Evolutionary conservation across 129 eudicot genomes (phyloP).

Genomic region (Kitagawia praeruptora): DNA sequence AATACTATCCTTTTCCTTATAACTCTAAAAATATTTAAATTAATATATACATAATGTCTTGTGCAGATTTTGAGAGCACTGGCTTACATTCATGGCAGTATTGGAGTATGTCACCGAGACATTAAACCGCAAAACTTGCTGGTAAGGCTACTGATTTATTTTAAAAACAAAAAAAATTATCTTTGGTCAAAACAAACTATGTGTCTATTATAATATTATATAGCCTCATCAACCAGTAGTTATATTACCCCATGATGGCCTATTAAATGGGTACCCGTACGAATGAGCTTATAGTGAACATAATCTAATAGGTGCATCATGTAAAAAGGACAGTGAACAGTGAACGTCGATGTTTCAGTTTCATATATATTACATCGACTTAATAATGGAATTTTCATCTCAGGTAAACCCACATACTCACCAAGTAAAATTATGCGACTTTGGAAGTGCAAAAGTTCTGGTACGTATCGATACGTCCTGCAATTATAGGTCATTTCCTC

Average conservation of each 20-base stretch:
- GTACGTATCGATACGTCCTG: constrained; percentile 20
- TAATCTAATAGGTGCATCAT: not conserved
- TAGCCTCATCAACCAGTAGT: not conserved
- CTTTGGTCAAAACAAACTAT: not conserved
- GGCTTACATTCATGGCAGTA: constrained; percentile 73
- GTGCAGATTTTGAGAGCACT: constrained; percentile 68
- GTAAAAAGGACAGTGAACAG: not conserved
- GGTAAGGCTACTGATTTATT: constrained; percentile 33
- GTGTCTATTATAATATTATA: not conserved
- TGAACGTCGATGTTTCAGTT: not conserved
- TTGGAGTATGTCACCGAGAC: constrained; percentile 90
- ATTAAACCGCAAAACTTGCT: constrained; percentile 81
- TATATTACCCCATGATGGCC: not conserved
- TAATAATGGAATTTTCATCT: not conserved
- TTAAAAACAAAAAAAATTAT: not conserved
- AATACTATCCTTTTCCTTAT: not conserved
- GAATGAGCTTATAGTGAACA: not conserved
- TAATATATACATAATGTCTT: not conserved
- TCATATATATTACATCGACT: not conserved
- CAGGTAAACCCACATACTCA: constrained; percentile 97
- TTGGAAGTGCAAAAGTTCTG: constrained; percentile 92
- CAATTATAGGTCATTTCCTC: not conserved
- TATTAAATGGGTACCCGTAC: not conserved
- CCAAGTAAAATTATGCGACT: constrained; percentile 82
- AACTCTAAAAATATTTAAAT: not conserved